Conservation (phyloP, 805 yeast genomes). For the Yarrowia sp. region DNA sequence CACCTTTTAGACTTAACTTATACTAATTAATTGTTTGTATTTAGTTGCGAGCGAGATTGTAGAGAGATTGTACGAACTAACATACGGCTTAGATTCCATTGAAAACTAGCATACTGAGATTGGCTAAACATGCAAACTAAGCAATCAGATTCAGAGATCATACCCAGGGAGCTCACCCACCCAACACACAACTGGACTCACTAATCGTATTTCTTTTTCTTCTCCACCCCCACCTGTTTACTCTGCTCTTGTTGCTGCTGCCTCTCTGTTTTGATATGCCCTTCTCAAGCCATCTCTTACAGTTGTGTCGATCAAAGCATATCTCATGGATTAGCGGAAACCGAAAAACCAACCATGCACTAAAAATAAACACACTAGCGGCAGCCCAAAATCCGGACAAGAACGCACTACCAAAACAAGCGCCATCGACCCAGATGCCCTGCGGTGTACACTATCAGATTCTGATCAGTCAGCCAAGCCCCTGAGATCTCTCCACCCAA, state of each 20-base stretch:
- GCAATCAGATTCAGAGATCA: too few species aligned
- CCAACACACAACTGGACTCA: too few species aligned
- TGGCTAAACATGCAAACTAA: too few species aligned
- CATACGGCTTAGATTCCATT: too few species aligned
- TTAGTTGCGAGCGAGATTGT: constrained; percentile 9
- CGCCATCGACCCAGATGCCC: background rate
- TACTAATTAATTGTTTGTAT: constrained; percentile 34
- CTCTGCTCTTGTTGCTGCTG: too few species aligned
- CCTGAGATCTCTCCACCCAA: background rate
- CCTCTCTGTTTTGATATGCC: background rate
- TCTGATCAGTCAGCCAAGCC: too few species aligned
- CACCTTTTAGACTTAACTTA: constrained; percentile 22
- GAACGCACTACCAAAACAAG: background rate
- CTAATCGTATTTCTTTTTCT: too few species aligned
- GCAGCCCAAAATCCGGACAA: too few species aligned
- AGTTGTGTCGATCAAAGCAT: constrained; percentile 16
- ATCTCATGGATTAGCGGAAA: background rate
- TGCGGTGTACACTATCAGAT: too few species aligned
- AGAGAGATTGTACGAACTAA: background rate
- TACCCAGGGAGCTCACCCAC: too few species aligned
- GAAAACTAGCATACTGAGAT: too few species aligned
- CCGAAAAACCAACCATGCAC: background rate
- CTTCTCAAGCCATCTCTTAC: background rate
- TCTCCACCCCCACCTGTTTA: too few species aligned
- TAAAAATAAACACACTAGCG: constrained; percentile 20